Evolutionary conservation across 2,329 filamentous ascomycete genomes (phyloP).

Genomic region (Penicillium frequentans): DNA sequence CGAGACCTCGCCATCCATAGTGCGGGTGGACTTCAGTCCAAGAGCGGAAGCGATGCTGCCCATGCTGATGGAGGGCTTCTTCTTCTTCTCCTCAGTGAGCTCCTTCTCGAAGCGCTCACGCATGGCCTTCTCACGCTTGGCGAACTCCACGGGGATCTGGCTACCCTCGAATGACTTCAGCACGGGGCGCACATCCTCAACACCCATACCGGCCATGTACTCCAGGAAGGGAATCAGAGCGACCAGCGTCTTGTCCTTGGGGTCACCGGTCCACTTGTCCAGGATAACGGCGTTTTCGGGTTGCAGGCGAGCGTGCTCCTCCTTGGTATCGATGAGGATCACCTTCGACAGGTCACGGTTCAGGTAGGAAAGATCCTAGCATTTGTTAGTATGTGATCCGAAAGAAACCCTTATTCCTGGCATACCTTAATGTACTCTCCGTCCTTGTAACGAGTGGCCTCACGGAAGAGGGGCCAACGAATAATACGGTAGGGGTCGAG

Average conservation of each 20-base stretch:
- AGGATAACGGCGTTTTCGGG: slow-evolving; percentile 96
- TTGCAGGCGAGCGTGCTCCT: slow-evolving; percentile 78
- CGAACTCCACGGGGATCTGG: slow-evolving; percentile 87
- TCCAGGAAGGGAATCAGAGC: slow-evolving; percentile 93
- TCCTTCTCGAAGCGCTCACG: slow-evolving; percentile 82
- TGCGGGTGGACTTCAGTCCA: slow-evolving; percentile 71
- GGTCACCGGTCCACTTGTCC: slow-evolving; percentile 83
- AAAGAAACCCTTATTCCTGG: neutral
- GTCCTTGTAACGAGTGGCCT: slow-evolving; percentile 95
- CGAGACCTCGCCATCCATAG: slow-evolving; percentile 65
- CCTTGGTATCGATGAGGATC: slow-evolving; percentile 87
- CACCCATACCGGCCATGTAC: slow-evolving; percentile 92
- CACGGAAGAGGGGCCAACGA: slow-evolving; percentile 90
- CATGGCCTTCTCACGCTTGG: slow-evolving; percentile 79
- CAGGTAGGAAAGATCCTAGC: slow-evolving; percentile 89
- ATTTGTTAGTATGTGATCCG: slow-evolving; percentile 8
- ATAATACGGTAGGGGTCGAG: slow-evolving; percentile 94
- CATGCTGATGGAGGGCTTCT: slow-evolving; percentile 61
- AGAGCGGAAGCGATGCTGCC: slow-evolving; percentile 70
- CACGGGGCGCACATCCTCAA: slow-evolving; percentile 80
- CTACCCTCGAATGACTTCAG: slow-evolving; percentile 86
- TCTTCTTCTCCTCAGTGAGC: slow-evolving; percentile 66
- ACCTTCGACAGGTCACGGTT: slow-evolving; percentile 96
- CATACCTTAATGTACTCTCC: slow-evolving; percentile 92
- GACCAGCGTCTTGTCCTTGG: slow-evolving; percentile 82